phyloP scores from a whole-genome alignment of 1,139 yeast species.

The Candida sanyaensis region DNA sequence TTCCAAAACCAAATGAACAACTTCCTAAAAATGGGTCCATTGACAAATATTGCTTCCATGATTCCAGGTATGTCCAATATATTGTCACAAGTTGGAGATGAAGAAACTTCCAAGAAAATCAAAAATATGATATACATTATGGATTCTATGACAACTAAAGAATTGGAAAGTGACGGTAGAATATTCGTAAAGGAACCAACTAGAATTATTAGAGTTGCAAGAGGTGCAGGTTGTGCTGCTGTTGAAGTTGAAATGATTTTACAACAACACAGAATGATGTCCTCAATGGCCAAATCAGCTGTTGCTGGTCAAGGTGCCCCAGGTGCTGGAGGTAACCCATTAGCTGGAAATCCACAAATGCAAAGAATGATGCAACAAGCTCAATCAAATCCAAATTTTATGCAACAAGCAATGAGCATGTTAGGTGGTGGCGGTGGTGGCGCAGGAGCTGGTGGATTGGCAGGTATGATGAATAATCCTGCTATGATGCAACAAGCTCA shows the following conservation, averaged over 20 bases:
- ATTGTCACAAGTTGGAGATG: conserved; percentile 88
- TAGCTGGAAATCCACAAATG: conserved; percentile 34
- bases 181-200: conserved; percentile 80
- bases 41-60: conserved; percentile 92
- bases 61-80: conserved; percentile 89
- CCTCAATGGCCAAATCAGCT: conserved; percentile 82
- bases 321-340: conserved; percentile 36
- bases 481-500: conserved; percentile 47
- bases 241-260: conserved; percentile 93
- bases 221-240: conserved; percentile 94
- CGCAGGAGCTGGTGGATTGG: conserved; percentile 62
- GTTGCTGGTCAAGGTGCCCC: conserved; percentile 53
- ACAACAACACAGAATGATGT: conserved; percentile 93
- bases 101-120: conserved; percentile 78
- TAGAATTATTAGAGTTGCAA: conserved; percentile 86
- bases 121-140: conserved; percentile 88
- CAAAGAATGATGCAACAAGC: conserved; percentile 54
- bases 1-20: conserved; percentile 95
- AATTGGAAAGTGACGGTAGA: conserved; percentile 88
- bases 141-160: conserved; percentile 96
- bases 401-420: conserved; percentile 58
- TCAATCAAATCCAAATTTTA: conserved; percentile 51
- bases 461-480: conserved; percentile 53
- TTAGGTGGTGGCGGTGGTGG: conserved; percentile 50
- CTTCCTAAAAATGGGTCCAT: conserved; percentile 94